phyloP scores from a whole-genome alignment of 116 monocot genomes.

The Zostera marina region DNA sequence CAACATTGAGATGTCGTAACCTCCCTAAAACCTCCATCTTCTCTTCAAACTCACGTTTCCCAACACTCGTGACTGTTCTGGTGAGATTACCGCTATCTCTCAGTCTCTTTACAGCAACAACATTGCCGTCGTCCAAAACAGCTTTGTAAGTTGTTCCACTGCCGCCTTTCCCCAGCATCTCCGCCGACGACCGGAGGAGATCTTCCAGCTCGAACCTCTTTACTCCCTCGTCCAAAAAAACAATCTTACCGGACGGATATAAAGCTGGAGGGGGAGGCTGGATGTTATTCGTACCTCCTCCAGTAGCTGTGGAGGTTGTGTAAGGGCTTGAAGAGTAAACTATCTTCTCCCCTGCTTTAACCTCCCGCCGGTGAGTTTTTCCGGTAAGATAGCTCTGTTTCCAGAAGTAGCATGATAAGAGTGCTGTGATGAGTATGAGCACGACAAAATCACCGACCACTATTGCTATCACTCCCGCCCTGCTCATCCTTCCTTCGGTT shows the following conservation, averaged over 20 bases:
- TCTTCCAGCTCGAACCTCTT: constrained; percentile 67
- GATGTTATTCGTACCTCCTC: constrained; percentile 8
- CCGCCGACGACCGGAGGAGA: constrained; percentile 63
- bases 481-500: constrained; percentile 31
- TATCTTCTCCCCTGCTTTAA: constrained; percentile 81
- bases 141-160: constrained; percentile 73
- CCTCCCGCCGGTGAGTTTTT: constrained; percentile 6
- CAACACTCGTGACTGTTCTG: constrained; percentile 15
- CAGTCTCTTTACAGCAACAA: constrained; percentile 74
- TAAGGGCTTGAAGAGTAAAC: constrained; percentile 71
- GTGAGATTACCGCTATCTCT: constrained; percentile 24
- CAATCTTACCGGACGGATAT: constrained; percentile 30
- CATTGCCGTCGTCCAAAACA: constrained; percentile 56
- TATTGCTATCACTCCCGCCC: constrained; percentile 41
- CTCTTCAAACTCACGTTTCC: constrained; percentile 77
- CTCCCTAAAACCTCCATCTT: constrained; percentile 76
- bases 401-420: constrained; percentile 90
- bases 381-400: constrained; percentile 20
- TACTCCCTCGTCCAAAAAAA: constrained; percentile 44
- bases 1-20: constrained; percentile 52
- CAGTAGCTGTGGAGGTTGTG: constrained; percentile 9
- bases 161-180: constrained; percentile 74
- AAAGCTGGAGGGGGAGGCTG: constrained; percentile 10
- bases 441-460: constrained; percentile 61
- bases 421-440: constrained; percentile 29